phyloP scores from a whole-genome alignment of 345 rosid species.

The Rhodamnia rubescens region DNA sequence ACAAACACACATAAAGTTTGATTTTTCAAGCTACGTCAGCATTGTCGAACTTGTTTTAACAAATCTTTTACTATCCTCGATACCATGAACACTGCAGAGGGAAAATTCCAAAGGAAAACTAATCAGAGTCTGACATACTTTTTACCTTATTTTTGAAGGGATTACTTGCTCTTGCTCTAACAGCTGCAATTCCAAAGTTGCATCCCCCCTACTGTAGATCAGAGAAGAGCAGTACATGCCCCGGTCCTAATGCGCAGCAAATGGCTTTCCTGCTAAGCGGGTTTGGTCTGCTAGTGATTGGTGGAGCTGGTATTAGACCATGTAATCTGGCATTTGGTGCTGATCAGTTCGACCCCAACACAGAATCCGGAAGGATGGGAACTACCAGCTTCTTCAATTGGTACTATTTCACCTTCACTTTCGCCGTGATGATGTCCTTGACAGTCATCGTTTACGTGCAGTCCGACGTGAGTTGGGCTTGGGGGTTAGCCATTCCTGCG shows the following conservation, averaged over 20 bases:
- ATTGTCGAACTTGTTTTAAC: background rate
- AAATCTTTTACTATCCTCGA: background rate
- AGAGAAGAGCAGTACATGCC: constrained; percentile 1
- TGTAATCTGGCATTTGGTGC: constrained; percentile 47
- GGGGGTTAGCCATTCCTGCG: constrained; percentile 43
- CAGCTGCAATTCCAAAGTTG: constrained; percentile 25
- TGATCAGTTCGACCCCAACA: constrained; percentile 38
- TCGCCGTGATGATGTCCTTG: constrained; percentile 26
- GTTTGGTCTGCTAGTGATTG: constrained; percentile 21
- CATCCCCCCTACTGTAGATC: constrained; percentile 22
- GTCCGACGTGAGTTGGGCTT: constrained; percentile 42
- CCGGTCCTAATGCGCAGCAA: constrained; percentile 21
- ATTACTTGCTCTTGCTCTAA: constrained; percentile 26
- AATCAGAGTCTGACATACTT: background rate
- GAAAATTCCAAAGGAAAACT: background rate
- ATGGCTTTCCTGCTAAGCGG: constrained; percentile 17
- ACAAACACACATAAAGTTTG: background rate
- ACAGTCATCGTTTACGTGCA: constrained; percentile 40
- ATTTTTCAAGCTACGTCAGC: background rate
- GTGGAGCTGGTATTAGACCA: constrained; percentile 41
- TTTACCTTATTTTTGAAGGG: constrained; percentile 14
- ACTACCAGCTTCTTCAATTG: constrained; percentile 45
- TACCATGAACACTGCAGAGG: background rate
- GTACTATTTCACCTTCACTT: constrained; percentile 37
- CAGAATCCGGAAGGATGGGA: constrained; percentile 26